Percentiles rank a stretch among this genome's conserved stretches.
phyloP scores from a whole-genome alignment of 2,329 filamentous ascomycete genomes.

The Helotiales sp. region DNA sequence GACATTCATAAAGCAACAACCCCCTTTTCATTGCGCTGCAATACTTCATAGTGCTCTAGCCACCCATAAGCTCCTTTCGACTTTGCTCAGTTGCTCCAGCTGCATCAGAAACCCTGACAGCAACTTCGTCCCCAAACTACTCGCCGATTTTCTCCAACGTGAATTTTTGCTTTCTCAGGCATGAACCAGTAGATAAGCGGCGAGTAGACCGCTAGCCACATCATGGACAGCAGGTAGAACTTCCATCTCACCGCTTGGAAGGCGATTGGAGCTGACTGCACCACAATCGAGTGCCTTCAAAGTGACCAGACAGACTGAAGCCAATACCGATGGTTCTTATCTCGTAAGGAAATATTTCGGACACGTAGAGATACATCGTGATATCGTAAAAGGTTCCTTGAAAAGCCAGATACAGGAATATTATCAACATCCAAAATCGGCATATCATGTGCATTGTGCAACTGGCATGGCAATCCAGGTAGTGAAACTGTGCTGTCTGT shows the following conservation, averaged over 20 bases:
- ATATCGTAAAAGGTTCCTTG: neutral
- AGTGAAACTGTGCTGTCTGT: no score
- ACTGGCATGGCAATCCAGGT: no score
- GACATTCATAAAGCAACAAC: neutral
- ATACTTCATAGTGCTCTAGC: neutral
- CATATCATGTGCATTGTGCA: no score
- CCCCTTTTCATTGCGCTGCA: neutral
- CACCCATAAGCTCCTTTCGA: neutral
- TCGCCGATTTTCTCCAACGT: neutral
- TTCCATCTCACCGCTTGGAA: neutral
- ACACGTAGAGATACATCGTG: neutral
- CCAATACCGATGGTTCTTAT: neutral
- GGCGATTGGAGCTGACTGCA: neutral
- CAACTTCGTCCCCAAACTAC: neutral
- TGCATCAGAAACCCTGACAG: neutral
- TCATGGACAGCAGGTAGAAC: neutral
- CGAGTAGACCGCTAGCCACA: neutral
- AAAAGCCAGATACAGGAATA: neutral
- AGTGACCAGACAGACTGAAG: neutral
- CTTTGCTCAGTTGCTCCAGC: neutral
- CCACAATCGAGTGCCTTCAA: neutral
- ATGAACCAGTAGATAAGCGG: neutral
- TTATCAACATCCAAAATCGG: neutral
- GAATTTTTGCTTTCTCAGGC: neutral
- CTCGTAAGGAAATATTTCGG: neutral